Evolutionary conservation across 2,329 filamentous ascomycete species (phyloP), one percentile per base, ranked within the genome.

Genomic region (Cylindrodendrum hubeiense): DNA sequence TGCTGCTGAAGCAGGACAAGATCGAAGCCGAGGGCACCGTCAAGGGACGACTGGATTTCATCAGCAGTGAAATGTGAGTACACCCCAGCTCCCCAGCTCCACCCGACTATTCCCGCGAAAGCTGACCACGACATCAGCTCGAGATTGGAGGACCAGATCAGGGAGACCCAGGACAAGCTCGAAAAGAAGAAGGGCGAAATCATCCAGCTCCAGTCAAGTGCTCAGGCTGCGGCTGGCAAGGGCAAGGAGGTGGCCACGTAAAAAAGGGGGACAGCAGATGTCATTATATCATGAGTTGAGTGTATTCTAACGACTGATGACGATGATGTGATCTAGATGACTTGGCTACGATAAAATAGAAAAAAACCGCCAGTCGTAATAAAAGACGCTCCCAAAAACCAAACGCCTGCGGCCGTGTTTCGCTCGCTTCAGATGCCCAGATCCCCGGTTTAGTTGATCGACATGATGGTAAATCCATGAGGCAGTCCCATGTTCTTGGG

Each of bases 1-100:
- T 98, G 7, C 83, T 99, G 39, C 81, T 99, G 75, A 98, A 98
- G 85, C 96, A 99, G 80, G 96, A 98, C 63, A 95, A 93, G 79
- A 83, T 89, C 2, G 96, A 99, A 79, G 96, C 96, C 0, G 90
- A 94, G 70, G 92, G 93, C 85, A 95, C 94, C 0, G 96, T 99
- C 19, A 94, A 97, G 73, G 93, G 93, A 21, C 90, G 96, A 24
- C 80, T 99, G 54, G 94, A 97, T 71, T 98, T 95, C 76, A 99
- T 99, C 71, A 88, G 91, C 70, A 93, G 95, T 76, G 95, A 99
- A 78, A 96, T 98, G 94, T 97, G 79, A 79, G 90, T 78, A 30
- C n/a, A n/a, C n/a, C n/a, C n/a, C n/a, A 49, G 30, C n/a, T 17
- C 5, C 60, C 34, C 52, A 47, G 24, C 5, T 43, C 30, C n/a